Conservation (phyloP, 2,329 filamentous ascomycete genomes). For the Xylogone sp. region DNA sequence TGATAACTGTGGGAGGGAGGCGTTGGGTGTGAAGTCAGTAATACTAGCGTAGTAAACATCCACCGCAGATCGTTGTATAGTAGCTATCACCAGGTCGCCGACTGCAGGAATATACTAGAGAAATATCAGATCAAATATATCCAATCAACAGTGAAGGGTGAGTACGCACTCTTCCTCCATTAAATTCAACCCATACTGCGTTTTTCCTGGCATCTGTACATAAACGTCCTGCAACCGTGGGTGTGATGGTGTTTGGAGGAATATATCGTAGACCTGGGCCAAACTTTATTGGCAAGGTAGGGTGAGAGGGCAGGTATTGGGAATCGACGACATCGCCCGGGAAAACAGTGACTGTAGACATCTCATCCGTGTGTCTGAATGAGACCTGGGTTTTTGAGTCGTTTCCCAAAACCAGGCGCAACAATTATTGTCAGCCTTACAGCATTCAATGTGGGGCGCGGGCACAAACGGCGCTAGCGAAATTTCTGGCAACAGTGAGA, state of each 20-base stretch:
- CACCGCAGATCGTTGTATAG: slow-evolving; percentile 68
- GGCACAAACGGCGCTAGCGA: slow-evolving; percentile 20
- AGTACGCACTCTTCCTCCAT: slow-evolving; percentile 60
- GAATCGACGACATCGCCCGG: slow-evolving; percentile 75
- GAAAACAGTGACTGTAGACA: slow-evolving; percentile 60
- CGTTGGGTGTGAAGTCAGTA: slow-evolving; percentile 59
- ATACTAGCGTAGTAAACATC: slow-evolving; percentile 81
- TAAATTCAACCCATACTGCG: slow-evolving; percentile 72
- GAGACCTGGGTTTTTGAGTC: background rate
- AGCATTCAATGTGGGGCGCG: slow-evolving; percentile 15
- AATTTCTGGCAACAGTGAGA: slow-evolving; percentile 19
- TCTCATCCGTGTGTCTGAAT: slow-evolving; percentile 11
- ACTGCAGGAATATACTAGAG: slow-evolving; percentile 70
- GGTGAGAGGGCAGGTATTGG: slow-evolving; percentile 61
- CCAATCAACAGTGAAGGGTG: background rate
- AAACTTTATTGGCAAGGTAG: slow-evolving; percentile 70
- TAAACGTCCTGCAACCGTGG: slow-evolving; percentile 65
- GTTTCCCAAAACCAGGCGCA: background rate
- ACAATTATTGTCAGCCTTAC: slow-evolving; percentile 25
- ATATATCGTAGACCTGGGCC: slow-evolving; percentile 82
- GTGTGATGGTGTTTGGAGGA: slow-evolving; percentile 68
- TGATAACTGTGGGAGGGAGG: slow-evolving; percentile 78
- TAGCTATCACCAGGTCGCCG: slow-evolving; percentile 88
- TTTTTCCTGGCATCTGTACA: slow-evolving; percentile 69
- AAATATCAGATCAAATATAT: slow-evolving; percentile 4